Base-by-base conservation (phyloP, 2,329 filamentous ascomycete genomes). In the Aureobasidium sp. region DNA sequence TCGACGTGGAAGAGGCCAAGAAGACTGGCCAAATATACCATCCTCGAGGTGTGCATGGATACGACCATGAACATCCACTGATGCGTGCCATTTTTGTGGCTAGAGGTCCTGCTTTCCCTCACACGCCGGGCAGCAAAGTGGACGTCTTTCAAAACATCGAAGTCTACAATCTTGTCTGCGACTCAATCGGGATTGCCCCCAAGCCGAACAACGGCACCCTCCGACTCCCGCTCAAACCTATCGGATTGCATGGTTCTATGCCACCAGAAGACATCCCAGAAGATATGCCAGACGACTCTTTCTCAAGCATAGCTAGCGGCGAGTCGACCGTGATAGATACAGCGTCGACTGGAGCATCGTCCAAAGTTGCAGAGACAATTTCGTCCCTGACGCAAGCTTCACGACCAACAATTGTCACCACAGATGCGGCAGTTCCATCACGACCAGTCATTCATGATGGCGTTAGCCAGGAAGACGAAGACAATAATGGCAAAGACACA, bases 51-150 rank as follows among this genome's bases (percentile, higher is more conserved):
- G 78, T 99, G 2, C 94, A 99, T 71, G 94, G 94, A 1, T 99
- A 97, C 71, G 94, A 99, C 72, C 88, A 96, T 69, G 87, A 96
- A 70, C 88, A 99, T 72, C 92, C 93, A 0, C 79, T 99, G 48
- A 99, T 99, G 94, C 82, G 94, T 42, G 93, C 94, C 0, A 95
- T 99, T 47, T 99, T 99, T 69, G 82, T 97, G 53, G 94, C 94
- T 1, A 82, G 90, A 42, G 94, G 94, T 0, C 94, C 94, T 4
- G 92, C 93, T 0, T 99, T 99, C 71, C 90, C 91, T 0, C 92
- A 97, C 69, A 78, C 83, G 42, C 86, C 89, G 0, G 92, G 94
- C 68, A 95, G 89, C 73, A 84, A 86, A 65, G 75, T 97, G 36
- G 85, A 89, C 36, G 79, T 82, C 3, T 97, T 97, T 73, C 92